Percentiles rank a stretch among this genome's conserved stretches.
Evolutionary conservation across 2,329 filamentous ascomycete species (phyloP).

Genomic region (Ambrosiella beaveri): DNA sequence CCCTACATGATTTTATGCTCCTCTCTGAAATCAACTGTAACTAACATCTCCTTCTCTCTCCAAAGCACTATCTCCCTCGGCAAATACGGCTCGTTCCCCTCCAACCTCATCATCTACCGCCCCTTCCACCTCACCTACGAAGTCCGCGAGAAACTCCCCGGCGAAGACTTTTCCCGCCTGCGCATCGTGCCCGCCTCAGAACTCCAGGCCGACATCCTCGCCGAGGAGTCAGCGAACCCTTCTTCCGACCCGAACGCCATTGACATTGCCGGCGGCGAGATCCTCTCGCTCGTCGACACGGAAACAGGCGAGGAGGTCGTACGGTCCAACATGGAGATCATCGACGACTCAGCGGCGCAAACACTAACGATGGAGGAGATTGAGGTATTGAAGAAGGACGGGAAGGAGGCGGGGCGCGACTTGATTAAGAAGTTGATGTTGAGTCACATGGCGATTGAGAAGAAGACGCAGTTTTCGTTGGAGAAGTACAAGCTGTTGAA

Average conservation of each 20-base stretch:
- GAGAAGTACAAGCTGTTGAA: slow-evolving; percentile 95
- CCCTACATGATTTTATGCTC: background rate
- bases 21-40: slow-evolving; percentile 8
- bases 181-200: slow-evolving; percentile 67
- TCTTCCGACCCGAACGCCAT: slow-evolving; percentile 29
- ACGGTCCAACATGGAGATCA: slow-evolving; percentile 39
- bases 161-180: slow-evolving; percentile 48
- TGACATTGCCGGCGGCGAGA: slow-evolving; percentile 22
- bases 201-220: slow-evolving; percentile 63
- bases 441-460: slow-evolving; percentile 74
- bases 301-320: slow-evolving; percentile 30
- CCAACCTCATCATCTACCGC: slow-evolving; percentile 77
- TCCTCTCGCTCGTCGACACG: slow-evolving; percentile 25
- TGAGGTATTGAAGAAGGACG: slow-evolving; percentile 56
- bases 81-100: slow-evolving; percentile 82
- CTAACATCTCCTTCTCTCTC: background rate
- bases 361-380: slow-evolving; percentile 60
- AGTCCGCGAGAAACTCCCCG: slow-evolving; percentile 52
- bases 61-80: slow-evolving; percentile 67
- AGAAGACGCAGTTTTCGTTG: slow-evolving; percentile 85
- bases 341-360: slow-evolving; percentile 51
- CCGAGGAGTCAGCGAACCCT: slow-evolving; percentile 25
- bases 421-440: slow-evolving; percentile 85
- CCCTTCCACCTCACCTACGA: slow-evolving; percentile 89
- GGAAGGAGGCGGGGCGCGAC: slow-evolving; percentile 64